Evolutionary conservation across 2,329 filamentous ascomycete species (phyloP).

Genomic region (Claviceps cyperi): DNA sequence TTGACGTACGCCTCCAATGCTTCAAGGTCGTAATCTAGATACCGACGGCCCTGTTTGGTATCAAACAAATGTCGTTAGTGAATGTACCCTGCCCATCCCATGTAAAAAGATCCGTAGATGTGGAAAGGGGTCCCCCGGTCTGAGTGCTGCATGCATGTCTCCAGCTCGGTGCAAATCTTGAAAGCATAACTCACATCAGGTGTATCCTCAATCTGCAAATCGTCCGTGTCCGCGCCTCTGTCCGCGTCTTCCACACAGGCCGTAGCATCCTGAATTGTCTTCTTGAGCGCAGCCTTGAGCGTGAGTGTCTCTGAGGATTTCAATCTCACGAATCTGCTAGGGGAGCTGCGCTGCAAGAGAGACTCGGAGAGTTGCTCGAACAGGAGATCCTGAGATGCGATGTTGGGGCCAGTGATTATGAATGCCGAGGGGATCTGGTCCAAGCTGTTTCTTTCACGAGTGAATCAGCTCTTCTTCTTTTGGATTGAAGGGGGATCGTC

Average conservation of each 20-base stretch:
- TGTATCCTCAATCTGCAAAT: slow-evolving; percentile 28
- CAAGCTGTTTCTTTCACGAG: slow-evolving; percentile 11
- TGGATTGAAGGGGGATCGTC: no score
- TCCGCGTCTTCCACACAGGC: slow-evolving; percentile 36
- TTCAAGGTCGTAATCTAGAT: slow-evolving; percentile 67
- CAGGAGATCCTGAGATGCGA: slow-evolving; percentile 60
- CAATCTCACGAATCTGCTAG: slow-evolving; percentile 48
- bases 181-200: slow-evolving; percentile 28
- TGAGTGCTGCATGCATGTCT: neutral
- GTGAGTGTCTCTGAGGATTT: slow-evolving; percentile 60
- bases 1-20: slow-evolving; percentile 48
- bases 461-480: no score
- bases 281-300: slow-evolving; percentile 57
- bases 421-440: slow-evolving; percentile 53
- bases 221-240: slow-evolving; percentile 28
- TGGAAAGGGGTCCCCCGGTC: neutral
- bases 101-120: neutral
- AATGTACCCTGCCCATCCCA: neutral
- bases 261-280: slow-evolving; percentile 54
- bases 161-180: neutral
- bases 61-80: no score
- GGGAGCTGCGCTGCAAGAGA: slow-evolving; percentile 29
- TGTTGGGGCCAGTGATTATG: slow-evolving; percentile 64
- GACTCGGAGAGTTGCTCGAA: slow-evolving; percentile 53
- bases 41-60: slow-evolving; percentile 43